phyloP scores from a whole-genome alignment of 2,329 filamentous ascomycete species.

The Gaeumannomyces sp. region DNA sequence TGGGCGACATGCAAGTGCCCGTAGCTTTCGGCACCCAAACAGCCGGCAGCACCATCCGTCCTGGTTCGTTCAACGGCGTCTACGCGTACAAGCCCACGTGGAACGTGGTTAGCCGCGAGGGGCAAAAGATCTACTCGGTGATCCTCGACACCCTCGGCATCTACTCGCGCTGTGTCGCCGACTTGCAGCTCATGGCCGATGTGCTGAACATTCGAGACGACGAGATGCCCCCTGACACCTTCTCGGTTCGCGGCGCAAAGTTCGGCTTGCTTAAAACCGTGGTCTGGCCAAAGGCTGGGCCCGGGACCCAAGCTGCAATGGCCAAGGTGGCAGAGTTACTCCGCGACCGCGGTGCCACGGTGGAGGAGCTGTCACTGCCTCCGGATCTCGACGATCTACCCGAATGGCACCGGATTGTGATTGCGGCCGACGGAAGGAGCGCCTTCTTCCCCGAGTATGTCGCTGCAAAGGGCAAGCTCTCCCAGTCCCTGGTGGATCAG shows the following conservation, averaged over 20 bases:
- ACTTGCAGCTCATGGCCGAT: slow-evolving; percentile 50
- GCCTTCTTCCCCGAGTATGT: slow-evolving; percentile 50
- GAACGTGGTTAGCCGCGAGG: slow-evolving; percentile 56
- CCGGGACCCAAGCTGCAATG: slow-evolving; percentile 37
- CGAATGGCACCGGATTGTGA: slow-evolving; percentile 45
- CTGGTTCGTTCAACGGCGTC: slow-evolving; percentile 58
- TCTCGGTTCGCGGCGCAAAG: slow-evolving; percentile 38
- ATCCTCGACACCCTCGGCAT: slow-evolving; percentile 58
- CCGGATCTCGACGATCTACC: slow-evolving; percentile 40
- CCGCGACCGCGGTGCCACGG: slow-evolving; percentile 39
- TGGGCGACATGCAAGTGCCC: slow-evolving; percentile 58
- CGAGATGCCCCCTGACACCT: slow-evolving; percentile 21
- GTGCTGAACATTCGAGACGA: slow-evolving; percentile 50
- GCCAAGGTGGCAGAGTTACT: slow-evolving; percentile 33
- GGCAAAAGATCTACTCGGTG: slow-evolving; percentile 51
- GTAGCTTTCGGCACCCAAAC: slow-evolving; percentile 61
- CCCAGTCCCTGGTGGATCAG: slow-evolving; percentile 36
- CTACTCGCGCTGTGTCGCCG: slow-evolving; percentile 50
- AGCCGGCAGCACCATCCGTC: slow-evolving; percentile 56
- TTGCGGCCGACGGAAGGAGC: slow-evolving; percentile 44
- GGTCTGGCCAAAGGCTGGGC: slow-evolving; percentile 42
- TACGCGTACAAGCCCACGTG: slow-evolving; percentile 63
- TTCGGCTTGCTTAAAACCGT: slow-evolving; percentile 50
- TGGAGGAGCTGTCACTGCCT: slow-evolving; percentile 51
- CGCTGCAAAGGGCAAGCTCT: slow-evolving; percentile 39